Evolutionary conservation across 192 early-diverging fungal species (phyloP).

Genomic region (Backusella australiensis): DNA sequence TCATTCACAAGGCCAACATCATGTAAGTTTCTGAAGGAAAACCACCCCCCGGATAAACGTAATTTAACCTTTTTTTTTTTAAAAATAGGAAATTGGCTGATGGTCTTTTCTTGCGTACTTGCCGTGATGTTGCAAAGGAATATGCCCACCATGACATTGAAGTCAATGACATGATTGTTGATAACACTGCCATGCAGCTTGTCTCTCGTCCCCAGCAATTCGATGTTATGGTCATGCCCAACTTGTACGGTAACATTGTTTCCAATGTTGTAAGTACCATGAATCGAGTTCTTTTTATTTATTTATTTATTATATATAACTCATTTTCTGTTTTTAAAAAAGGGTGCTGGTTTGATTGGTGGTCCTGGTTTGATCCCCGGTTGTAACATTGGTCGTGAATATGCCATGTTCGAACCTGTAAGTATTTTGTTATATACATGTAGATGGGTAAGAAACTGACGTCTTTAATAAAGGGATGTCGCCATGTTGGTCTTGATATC

Average conservation of each 20-base stretch:
- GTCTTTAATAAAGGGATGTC: conserved; percentile 63
- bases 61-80: not conserved
- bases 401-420: conserved; percentile 96
- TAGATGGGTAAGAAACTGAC: not conserved
- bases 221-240: conserved; percentile 99
- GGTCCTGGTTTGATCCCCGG: conserved; percentile 96
- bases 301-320: not conserved
- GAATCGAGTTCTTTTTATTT: not conserved
- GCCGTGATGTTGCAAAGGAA: conserved; percentile 93
- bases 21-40: conserved; percentile 58
- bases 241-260: conserved; percentile 99
- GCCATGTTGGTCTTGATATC: conserved; percentile 97
- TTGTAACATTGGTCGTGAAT: conserved; percentile 97
- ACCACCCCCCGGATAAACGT: not conserved
- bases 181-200: conserved; percentile 99
- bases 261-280: conserved; percentile 73
- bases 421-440: conserved; percentile 8
- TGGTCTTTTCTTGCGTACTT: conserved; percentile 96
- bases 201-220: conserved; percentile 97
- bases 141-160: conserved; percentile 87
- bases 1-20: conserved; percentile 99
- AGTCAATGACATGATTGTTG: conserved; percentile 99
- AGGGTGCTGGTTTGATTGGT: conserved; percentile 92
- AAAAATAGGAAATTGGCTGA: conserved; percentile 88
- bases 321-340: not conserved